Percentiles rank a stretch among this genome's conserved stretches.
Evolutionary conservation across 495 filamentous ascomycete genomes (phyloP).

Genomic region (Lentithecium fluviatile): DNA sequence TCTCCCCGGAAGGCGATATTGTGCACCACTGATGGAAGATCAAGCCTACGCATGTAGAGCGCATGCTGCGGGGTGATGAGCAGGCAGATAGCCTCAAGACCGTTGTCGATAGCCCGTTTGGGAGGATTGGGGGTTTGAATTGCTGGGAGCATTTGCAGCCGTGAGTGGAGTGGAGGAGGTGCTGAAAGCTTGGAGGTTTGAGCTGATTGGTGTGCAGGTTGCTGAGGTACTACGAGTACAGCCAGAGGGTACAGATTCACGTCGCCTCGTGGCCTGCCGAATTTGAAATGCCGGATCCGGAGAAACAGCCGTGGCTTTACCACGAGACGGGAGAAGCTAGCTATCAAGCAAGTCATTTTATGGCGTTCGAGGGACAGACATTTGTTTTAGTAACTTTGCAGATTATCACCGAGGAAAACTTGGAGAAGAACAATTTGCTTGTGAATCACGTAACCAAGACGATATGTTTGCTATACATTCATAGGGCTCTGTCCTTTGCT

Average conservation of each 20-base stretch:
- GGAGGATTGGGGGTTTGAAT: constrained; percentile 36
- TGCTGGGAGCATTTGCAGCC: constrained; percentile 46
- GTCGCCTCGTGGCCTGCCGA: constrained; percentile 41
- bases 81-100: constrained; percentile 35
- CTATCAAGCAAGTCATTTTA: constrained; percentile 25
- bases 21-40: constrained; percentile 29
- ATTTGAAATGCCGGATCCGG: constrained; percentile 34
- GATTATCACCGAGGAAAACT: constrained; percentile 28
- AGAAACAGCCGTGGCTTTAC: constrained; percentile 36
- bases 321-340: constrained; percentile 35
- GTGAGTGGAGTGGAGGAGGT: constrained; percentile 17
- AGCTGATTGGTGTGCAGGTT: too few species aligned
- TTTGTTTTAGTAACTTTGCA: constrained; percentile 25
- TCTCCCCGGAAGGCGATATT: constrained; percentile 27
- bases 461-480: too few species aligned
- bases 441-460: constrained; percentile 34
- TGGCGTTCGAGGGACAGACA: constrained; percentile 29
- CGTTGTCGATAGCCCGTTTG: constrained; percentile 36
- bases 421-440: constrained; percentile 38
- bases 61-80: constrained; percentile 24
- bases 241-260: constrained; percentile 44
- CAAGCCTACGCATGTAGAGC: constrained; percentile 33
- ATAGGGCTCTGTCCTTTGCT: too few species aligned
- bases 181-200: too few species aligned
- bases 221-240: constrained; percentile 41